These are phyloP conservation scores for Fusarium sp. DNA, from an alignment of 2,329 filamentous ascomycete species.

Conservation along the genomic window DNA sequence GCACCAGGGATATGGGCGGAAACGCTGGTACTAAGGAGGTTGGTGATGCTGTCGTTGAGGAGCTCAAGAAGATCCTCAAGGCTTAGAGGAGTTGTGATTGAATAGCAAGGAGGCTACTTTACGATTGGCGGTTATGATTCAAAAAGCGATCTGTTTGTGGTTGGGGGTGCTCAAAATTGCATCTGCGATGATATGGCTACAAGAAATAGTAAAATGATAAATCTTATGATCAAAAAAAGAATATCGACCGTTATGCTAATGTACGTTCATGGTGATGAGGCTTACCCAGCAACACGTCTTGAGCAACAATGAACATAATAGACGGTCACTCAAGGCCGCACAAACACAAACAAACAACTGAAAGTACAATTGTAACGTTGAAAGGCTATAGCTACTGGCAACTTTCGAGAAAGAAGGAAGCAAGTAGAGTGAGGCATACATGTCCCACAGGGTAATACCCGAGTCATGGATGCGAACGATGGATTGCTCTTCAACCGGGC, in stretches of 20 bases:
- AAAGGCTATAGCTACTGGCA: background rate
- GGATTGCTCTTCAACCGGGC: background rate
- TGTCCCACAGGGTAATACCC: background rate
- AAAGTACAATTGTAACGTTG: background rate
- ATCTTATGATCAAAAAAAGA: background rate
- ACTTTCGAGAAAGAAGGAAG: background rate
- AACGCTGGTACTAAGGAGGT: slow-evolving; percentile 74
- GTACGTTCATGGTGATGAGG: rapidly evolving
- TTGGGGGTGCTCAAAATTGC: background rate
- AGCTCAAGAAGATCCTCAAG: slow-evolving; percentile 77
- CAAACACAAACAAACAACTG: background rate
- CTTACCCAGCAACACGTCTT: background rate
- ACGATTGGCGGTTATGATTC: background rate
- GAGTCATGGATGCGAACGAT: background rate
- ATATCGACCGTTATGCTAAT: background rate
- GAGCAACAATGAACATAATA: background rate
- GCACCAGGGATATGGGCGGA: slow-evolving; percentile 89
- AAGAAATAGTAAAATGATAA: slow-evolving; percentile 6
- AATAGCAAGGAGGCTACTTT: background rate
- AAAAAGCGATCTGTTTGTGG: slow-evolving; percentile 10
- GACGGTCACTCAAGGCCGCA: background rate
- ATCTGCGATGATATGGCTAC: background rate
- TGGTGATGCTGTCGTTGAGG: slow-evolving; percentile 79
- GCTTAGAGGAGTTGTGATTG: slow-evolving; percentile 28
- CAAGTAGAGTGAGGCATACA: background rate